Evolutionary conservation across 495 filamentous ascomycete species (phyloP), one percentile per base, ranked within the genome.

Genomic region (Echria macrotheca): DNA sequence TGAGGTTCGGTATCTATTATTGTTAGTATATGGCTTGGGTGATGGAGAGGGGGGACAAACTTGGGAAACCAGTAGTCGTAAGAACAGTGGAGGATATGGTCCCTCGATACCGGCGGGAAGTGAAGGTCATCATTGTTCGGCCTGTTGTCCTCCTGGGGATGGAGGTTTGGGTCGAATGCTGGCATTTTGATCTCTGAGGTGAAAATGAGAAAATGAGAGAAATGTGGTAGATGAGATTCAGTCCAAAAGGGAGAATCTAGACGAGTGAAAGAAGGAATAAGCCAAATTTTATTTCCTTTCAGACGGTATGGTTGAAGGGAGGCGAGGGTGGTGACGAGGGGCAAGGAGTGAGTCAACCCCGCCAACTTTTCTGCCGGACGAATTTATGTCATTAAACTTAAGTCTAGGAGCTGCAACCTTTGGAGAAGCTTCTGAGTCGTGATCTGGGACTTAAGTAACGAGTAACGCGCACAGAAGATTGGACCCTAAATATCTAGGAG

Each of bases 81-180:
- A 29, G 93, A 93, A 69, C 93, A 98, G 65, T 96, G 81, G 28
- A 95, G 68, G 56, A 98, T 94, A 59, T 98, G 93, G 21, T 83
- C 78, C 56, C 82, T 80, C 4, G 82, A 86, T 35, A 96, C 76
- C 2, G 89, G 88, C 11, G 86, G 84, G 57, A 97, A 97, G 29
- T 80, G 85, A 22, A 87, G 77, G n/a, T 58, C 42, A 5, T 41
- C 52, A 10, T 45, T 26, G 25, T 4, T 21, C 17, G 10, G 32
- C 39, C 38, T 44, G 52, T 35, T 23, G 15, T 17, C 37, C 25
- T 47, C 44, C 24, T 55, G 52, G 19, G 51, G 35, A 5, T 57
- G 14, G 10, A 44, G 5, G 49, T 10, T 26, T 64, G 58, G n/a
- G 66, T 49, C 9, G 50, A 48, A 4, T 58, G 64, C 64, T 64